phyloP scores from a whole-genome alignment of 2,329 filamentous ascomycete species.

The Pyrenochaeta sp. region DNA sequence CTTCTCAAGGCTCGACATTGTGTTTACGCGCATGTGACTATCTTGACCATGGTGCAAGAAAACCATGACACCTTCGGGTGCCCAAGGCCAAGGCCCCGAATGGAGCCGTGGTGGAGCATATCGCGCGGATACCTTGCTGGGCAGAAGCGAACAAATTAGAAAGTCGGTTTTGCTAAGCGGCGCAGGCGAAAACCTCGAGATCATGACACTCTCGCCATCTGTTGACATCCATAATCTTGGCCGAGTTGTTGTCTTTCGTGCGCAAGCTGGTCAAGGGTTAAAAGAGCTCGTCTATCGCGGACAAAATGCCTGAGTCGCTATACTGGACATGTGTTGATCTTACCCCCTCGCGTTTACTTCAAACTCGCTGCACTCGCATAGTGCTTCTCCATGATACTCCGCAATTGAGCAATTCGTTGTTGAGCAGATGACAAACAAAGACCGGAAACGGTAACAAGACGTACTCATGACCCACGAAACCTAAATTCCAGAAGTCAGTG shows the following conservation, averaged over 20 bases:
- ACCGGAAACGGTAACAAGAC: background rate
- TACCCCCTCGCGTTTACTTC: background rate
- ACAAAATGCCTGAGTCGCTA: background rate
- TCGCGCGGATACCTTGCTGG: constrained; percentile 27
- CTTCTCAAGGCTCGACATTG: constrained; percentile 29
- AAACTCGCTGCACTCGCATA: background rate
- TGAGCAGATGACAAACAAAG: background rate
- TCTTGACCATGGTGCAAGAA: background rate
- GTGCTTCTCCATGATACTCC: background rate
- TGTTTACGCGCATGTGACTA: constrained; percentile 12
- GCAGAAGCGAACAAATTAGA: constrained; percentile 25
- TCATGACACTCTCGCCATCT: too few species aligned
- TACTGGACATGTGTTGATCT: background rate
- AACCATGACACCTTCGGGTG: background rate
- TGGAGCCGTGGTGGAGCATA: constrained; percentile 6
- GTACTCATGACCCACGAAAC: background rate
- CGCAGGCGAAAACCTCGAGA: background rate
- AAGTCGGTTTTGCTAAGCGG: constrained; percentile 26
- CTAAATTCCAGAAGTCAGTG: too few species aligned
- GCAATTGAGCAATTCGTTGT: background rate
- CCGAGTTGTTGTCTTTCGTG: too few species aligned
- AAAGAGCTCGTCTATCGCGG: too few species aligned
- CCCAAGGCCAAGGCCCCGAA: background rate
- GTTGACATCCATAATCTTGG: too few species aligned
- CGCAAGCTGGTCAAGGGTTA: too few species aligned